Base-by-base conservation (phyloP, 176 grass and related monocot species). In the Alloteropsis semialata region DNA sequence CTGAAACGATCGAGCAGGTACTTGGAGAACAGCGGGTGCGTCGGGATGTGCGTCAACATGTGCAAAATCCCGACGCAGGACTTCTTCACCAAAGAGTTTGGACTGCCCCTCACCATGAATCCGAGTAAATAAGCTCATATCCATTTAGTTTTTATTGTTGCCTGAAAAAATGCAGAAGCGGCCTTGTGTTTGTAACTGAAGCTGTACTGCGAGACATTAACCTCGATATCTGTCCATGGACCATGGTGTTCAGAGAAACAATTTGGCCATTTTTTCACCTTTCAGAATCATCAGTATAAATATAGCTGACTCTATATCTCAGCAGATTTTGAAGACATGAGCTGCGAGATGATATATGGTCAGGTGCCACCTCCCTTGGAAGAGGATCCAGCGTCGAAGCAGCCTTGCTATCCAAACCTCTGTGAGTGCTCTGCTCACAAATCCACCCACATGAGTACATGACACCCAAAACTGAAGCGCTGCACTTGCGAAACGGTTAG, bases 101-200 rank as follows among this genome's bases (percentile, higher is more conserved):
- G 92, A 6, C 96, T 98, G 18, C 96, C 96, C 9, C 90, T 98
- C 79, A 98, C 96, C 65, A 98, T 98, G 96, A 98, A 98, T n/a
- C 96, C 96, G 58, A 95, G 96, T 72, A 46, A n/a, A 58, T 91
- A 80, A 59, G n/a, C n/a, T n/a, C n/a, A n/a, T n/a, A n/a, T 45
- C 46, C 14, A 46, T 22, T n/a, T 21, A 24, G 41, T 70, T 45
- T 16, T 44, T 7, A 71, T 25, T 72, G 13, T 41, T 49, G 68
- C n/a, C n/a, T n/a, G n/a, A n/a, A n/a, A 71, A 46, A 46, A 18
- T 29, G 24, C 66, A 69, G 38, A 69, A 44, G 43, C 7, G 19
- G 34, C 8, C 63, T 27, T 59, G 22, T 14, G 4, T 29, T 3
- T 29, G 3, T 60, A 14, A 8, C 34, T 36, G 34, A 36, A 36